Percentiles rank a stretch among this genome's conserved stretches.
Conservation (phyloP, 257 asterid genomes). For the Solanum lignicaule region DNA sequence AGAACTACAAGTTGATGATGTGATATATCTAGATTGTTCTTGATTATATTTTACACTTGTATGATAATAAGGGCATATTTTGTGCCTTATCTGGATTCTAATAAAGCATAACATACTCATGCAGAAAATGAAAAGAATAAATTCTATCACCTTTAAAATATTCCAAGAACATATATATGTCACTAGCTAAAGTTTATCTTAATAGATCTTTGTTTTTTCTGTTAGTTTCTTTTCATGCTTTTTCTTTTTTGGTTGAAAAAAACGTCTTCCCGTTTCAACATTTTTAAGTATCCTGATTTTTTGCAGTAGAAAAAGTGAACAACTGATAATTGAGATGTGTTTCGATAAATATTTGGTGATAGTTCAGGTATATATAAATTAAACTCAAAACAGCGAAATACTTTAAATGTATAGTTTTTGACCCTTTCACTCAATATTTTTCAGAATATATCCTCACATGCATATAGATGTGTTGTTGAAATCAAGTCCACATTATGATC, state of each 20-base stretch:
- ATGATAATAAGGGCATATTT: not conserved
- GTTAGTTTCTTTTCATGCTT: not conserved
- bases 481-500: not conserved
- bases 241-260: too few relatives aligned
- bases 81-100: not conserved
- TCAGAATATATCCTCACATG: not conserved
- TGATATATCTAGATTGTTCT: not conserved
- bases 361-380: fast-evolving
- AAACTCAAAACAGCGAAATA: too few relatives aligned
- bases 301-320: too few relatives aligned
- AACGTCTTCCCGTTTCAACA: not conserved
- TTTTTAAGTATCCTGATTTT: too few relatives aligned
- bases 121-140: not conserved
- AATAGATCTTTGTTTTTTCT: too few relatives aligned
- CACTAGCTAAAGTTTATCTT: not conserved
- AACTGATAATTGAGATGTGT: too few relatives aligned
- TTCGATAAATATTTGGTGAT: too few relatives aligned
- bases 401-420: too few relatives aligned
- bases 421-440: not conserved
- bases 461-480: not conserved
- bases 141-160: not conserved
- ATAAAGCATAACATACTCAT: not conserved
- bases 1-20: not conserved
- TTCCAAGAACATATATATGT: not conserved
- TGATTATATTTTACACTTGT: not conserved